Percentiles rank a stretch among this genome's conserved stretches.
These are phyloP conservation scores for Hymenoscyphus fructigenus DNA, from an alignment of 2,329 filamentous ascomycete genomes.

Conservation along the genomic window DNA sequence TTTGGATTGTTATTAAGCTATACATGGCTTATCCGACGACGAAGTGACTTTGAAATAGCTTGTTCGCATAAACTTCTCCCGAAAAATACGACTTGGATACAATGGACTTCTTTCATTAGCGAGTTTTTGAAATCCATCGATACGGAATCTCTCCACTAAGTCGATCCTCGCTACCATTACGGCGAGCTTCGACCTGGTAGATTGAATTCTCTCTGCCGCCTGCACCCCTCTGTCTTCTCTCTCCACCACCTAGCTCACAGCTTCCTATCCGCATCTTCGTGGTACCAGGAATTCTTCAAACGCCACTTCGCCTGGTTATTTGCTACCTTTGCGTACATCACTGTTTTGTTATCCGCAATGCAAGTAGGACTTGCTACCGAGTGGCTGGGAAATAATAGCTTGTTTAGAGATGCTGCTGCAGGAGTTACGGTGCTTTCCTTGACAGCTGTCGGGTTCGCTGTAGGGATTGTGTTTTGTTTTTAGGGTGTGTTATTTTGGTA, in stretches of 20 bases:
- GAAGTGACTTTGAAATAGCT: conserved; percentile 40
- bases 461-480: neutral
- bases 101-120: conserved; percentile 28
- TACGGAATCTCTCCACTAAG: neutral
- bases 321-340: conserved; percentile 40
- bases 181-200: conserved; percentile 38
- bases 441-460: neutral
- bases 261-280: conserved; percentile 23
- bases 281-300: conserved; percentile 44
- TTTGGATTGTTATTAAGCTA: conserved; percentile 34
- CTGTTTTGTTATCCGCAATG: conserved; percentile 48
- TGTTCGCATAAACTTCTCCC: conserved; percentile 33
- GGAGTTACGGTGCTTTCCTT: neutral
- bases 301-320: conserved; percentile 46
- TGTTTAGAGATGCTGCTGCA: neutral
- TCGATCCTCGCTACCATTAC: conserved; percentile 35
- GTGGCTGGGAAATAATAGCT: conserved; percentile 12
- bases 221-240: conserved; percentile 5
- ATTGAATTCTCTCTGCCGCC: conserved; percentile 32
- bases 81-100: conserved; percentile 14
- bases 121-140: conserved; percentile 20
- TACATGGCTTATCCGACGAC: conserved; percentile 34
- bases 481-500: neutral
- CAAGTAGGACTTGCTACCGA: conserved; percentile 45
- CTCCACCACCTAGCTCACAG: conserved; percentile 14